Evolutionary conservation across 352 stramenopile species (phyloP), one percentile per base, ranked within the genome.

Genomic region (Phytophthora hybrid): DNA sequence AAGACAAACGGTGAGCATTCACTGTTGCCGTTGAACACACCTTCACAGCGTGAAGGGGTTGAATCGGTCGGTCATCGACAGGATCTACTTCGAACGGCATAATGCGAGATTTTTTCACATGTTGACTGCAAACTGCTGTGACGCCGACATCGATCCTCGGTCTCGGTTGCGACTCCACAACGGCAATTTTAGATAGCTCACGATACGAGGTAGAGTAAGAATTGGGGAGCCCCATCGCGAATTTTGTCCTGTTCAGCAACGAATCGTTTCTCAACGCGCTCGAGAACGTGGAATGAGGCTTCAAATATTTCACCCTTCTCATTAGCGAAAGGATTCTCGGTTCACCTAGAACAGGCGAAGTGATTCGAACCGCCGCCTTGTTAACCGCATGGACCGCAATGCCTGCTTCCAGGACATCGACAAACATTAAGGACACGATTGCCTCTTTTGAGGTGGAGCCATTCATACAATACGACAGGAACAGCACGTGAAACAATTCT

Each of bases 391-490:
- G 47, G 3, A 55, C 7, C n/a, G 9, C 19, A 14, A 55, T 32
- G 5, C 31, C 11, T 14, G 19, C 11, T 32, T 55, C 47, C n/a
- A 55, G n/a, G 7, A 55, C n/a, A 10, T 55, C 47, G 31, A 32
- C 47, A 14, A 55, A 32, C n/a, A 55, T 55, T 16, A 55, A 55
- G 13, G 47, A 55, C 3, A 31, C 19, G 3, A 55, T 32, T 5
- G 47, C 19, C 21, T 6, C 4, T 18, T 55, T 55, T 3, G 47
- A 55, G 6, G 19, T 32, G 6, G 47, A 55, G 0, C 19, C 47
- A 16, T 55, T 55, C 47, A 55, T 55, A 16, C n/a, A 55, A 19
- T 7, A 55, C 11, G 47, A 55, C n/a, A 55, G 19, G 31, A 55
- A 55, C 10, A 55, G 19, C 21, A 55, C 47, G 21, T 55, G 47